Percentiles rank a stretch among this genome's conserved stretches.
phyloP scores from a whole-genome alignment of 257 asterid species.

The Coffea canephora region DNA sequence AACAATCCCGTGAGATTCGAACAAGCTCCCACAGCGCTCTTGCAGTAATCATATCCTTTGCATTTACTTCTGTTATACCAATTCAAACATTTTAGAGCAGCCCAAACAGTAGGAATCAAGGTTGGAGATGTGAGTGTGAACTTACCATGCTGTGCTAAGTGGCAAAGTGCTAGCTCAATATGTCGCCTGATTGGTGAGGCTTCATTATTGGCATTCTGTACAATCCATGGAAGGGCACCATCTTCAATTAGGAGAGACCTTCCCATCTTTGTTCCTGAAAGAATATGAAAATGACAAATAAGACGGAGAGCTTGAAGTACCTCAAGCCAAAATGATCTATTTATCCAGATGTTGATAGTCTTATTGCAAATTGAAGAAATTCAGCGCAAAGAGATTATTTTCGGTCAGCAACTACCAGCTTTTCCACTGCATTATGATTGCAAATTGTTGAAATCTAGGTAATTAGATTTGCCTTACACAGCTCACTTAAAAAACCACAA shows the following conservation, averaged over 20 bases:
- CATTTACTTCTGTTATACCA: slow-evolving; percentile 58
- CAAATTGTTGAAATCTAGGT: not conserved
- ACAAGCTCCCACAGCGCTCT: slow-evolving; percentile 85
- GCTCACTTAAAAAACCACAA: not conserved
- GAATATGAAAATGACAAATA: not conserved
- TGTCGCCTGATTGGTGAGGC: slow-evolving; percentile 72
- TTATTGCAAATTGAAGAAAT: too few relatives aligned
- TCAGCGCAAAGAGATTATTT: too few relatives aligned
- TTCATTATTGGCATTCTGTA: slow-evolving; percentile 74
- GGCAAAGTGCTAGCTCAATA: slow-evolving; percentile 82
- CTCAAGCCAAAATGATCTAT: not conserved
- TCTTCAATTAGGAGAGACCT: slow-evolving; percentile 78
- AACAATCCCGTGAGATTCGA: slow-evolving; percentile 64
- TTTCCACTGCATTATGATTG: not conserved
- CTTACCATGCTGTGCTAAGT: slow-evolving; percentile 76
- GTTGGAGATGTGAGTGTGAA: not conserved
- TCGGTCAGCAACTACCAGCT: too few relatives aligned
- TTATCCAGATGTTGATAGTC: too few relatives aligned
- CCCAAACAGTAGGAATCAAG: not conserved
- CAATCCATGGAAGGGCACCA: slow-evolving; percentile 80
- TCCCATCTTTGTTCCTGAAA: slow-evolving; percentile 54
- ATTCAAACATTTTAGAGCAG: slow-evolving; percentile 13
- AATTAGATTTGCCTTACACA: not conserved
- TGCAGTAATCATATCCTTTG: slow-evolving; percentile 62
- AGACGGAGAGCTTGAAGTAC: not conserved